Evolutionary conservation across 1,284 basidiomycete genomes (phyloP).

Genomic region (Flammula alnicola): DNA sequence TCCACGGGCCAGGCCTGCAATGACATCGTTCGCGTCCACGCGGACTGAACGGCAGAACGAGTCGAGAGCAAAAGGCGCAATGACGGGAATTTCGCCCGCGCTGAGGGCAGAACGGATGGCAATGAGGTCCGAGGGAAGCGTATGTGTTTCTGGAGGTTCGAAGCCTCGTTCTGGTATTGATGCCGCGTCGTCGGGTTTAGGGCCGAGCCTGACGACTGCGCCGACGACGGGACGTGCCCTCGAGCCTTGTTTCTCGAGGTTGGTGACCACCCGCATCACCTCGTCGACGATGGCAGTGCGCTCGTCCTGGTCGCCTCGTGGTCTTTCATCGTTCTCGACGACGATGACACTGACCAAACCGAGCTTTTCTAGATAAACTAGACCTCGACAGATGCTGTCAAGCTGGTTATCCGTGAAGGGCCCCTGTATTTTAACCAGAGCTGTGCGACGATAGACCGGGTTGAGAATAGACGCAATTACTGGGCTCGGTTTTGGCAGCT

Average conservation of each 20-base stretch:
- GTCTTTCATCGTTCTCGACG: slow-evolving; percentile 86
- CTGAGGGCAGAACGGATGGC: slow-evolving; percentile 88
- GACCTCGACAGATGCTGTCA: slow-evolving; percentile 90
- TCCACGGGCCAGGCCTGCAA: slow-evolving; percentile 86
- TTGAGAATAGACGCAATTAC: slow-evolving; percentile 85
- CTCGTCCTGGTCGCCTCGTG: slow-evolving; percentile 69
- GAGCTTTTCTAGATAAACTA: slow-evolving; percentile 95
- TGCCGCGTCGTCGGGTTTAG: slow-evolving; percentile 58
- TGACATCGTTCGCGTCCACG: slow-evolving; percentile 89
- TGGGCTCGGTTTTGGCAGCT: slow-evolving; percentile 50
- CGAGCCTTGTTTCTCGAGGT: slow-evolving; percentile 85
- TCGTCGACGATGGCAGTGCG: slow-evolving; percentile 67
- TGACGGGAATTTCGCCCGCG: slow-evolving; percentile 94
- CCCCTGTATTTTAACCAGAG: slow-evolving; percentile 96
- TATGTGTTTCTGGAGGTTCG: slow-evolving; percentile 70
- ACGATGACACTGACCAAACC: slow-evolving; percentile 96
- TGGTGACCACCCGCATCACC: slow-evolving; percentile 84
- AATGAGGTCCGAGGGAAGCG: slow-evolving; percentile 75
- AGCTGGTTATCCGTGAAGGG: slow-evolving; percentile 97
- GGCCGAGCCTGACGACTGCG: slow-evolving; percentile 84
- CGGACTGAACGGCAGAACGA: slow-evolving; percentile 87
- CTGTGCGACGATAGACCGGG: slow-evolving; percentile 83
- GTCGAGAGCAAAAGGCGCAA: slow-evolving; percentile 94
- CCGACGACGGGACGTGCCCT: slow-evolving; percentile 87
- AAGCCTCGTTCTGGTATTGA: slow-evolving; percentile 42